phyloP scores from a whole-genome alignment of 805 yeast species.

The Cyberlindnera euphorbiae region DNA sequence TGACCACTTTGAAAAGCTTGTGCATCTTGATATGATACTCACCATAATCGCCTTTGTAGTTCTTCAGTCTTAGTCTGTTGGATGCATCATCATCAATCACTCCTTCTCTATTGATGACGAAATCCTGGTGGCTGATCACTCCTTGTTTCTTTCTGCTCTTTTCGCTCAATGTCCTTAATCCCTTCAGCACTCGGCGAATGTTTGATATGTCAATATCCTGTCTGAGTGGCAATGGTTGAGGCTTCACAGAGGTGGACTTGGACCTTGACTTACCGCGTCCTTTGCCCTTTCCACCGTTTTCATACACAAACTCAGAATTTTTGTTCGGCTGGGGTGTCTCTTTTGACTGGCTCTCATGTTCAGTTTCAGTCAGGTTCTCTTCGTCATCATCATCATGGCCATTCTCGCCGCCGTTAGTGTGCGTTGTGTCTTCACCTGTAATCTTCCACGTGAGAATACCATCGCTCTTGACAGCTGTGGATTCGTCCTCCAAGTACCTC shows the following conservation, averaged over 20 bases:
- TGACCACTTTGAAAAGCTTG: slow-evolving; percentile 11
- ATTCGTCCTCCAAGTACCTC: slow-evolving; percentile 29
- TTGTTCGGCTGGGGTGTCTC: background rate
- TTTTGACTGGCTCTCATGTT: slow-evolving; percentile 1
- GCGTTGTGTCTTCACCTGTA: background rate
- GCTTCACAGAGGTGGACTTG: slow-evolving; percentile 1
- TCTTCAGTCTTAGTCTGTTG: slow-evolving; percentile 21
- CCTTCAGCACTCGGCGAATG: slow-evolving; percentile 14
- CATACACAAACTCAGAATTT: background rate
- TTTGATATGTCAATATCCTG: slow-evolving; percentile 25
- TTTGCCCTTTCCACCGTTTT: background rate
- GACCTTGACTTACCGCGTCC: no score
- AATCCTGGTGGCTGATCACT: slow-evolving; percentile 16
- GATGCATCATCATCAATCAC: slow-evolving; percentile 15
- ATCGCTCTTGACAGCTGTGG: slow-evolving; percentile 1
- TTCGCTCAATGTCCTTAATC: slow-evolving; percentile 7
- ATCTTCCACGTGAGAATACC: slow-evolving; percentile 8
- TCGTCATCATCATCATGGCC: background rate
- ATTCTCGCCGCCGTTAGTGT: background rate
- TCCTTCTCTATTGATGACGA: slow-evolving; percentile 12
- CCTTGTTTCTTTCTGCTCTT: slow-evolving; percentile 18
- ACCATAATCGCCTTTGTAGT: slow-evolving; percentile 26
- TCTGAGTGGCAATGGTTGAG: slow-evolving; percentile 14
- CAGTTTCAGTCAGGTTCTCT: background rate
- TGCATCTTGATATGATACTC: slow-evolving; percentile 21